Base-by-base conservation (phyloP, 192 early-diverging fungal genomes). In the Rhizophagus clarus region DNA sequence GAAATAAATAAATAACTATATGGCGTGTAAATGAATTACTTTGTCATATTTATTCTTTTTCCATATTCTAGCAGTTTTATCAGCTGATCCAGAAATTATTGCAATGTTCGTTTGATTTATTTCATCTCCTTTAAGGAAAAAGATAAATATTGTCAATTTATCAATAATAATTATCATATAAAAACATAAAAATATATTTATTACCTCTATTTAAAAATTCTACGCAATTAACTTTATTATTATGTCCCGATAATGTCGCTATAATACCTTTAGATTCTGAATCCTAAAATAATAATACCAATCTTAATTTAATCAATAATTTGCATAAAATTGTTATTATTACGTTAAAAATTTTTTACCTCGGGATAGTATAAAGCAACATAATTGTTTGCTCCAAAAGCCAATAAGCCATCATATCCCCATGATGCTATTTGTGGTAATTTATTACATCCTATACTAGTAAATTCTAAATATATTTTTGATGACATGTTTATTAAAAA, bases 1-100 rank as follows among this genome's bases (percentile, higher is more conserved):
- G 5, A 31, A 51, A 61, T 24, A 31, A 34, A 73, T 3, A 32
- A 47, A 11, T 40, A 26, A 77, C 6, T 49, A n/a, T 12, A 72
- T 34, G 28, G 3, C 3, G 32, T 1, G 3, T 32, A 32, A 3
- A 2, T 32, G 37, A 63, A 68, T 29, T 83, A 84, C 77, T 74
- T 82, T 62, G 61, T 74, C 72, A 31, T 42, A 24, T 9, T 64
- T 28, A 28, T 49, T 77, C 17, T 73, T 81, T 78, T 87, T 87
- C 96, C 96, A 97, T 1, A 96, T 82, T 4, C 93, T 88, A 0
- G 88, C 90, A 1, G 95, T 94, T 77, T 87, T 87, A 79, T 96
- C 95, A 5, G 93, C 93, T 3, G 94, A 93, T 17, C 92, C 96
- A 20, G 94, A 93, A 26, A 96, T 88, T 3, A 96, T 83, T 14